Conservation (phyloP, 2,329 filamentous ascomycete species). For the Helotiales sp. region DNA sequence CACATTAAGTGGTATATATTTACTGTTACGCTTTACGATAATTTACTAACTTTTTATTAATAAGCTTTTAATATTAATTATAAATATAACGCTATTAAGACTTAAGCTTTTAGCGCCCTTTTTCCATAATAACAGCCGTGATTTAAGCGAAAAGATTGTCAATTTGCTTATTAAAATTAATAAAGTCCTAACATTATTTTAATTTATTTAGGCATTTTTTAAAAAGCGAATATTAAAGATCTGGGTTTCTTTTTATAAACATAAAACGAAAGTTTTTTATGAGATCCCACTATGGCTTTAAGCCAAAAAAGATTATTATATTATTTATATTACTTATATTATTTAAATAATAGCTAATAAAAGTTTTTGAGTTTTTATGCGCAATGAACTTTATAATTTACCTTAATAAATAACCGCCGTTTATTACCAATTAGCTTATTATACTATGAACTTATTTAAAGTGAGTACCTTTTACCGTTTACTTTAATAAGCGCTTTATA, state of each 20-base stretch:
- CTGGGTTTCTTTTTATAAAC: conserved; percentile 25
- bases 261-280: conserved; percentile 24
- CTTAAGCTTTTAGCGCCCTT: conserved; percentile 18
- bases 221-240: conserved; percentile 23
- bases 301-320: conserved; percentile 19
- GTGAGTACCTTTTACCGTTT: conserved; percentile 20
- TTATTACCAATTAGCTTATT: conserved; percentile 27
- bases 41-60: conserved; percentile 21
- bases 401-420: conserved; percentile 24
- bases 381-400: conserved; percentile 23
- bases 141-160: background rate
- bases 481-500: conserved; percentile 27
- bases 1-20: background rate
- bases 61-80: conserved; percentile 22
- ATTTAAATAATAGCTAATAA: conserved; percentile 26
- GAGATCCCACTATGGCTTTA: conserved; percentile 18
- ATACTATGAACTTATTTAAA: conserved; percentile 22
- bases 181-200: background rate
- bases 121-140: background rate
- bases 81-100: conserved; percentile 19
- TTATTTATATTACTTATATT: conserved; percentile 25
- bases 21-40: background rate
- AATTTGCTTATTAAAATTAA: background rate
- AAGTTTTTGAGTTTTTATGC: conserved; percentile 25
- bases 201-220: conserved; percentile 11